Evolutionary conservation across 1,284 basidiomycete genomes (phyloP).

Genomic region (Leccinum fuscescens): DNA sequence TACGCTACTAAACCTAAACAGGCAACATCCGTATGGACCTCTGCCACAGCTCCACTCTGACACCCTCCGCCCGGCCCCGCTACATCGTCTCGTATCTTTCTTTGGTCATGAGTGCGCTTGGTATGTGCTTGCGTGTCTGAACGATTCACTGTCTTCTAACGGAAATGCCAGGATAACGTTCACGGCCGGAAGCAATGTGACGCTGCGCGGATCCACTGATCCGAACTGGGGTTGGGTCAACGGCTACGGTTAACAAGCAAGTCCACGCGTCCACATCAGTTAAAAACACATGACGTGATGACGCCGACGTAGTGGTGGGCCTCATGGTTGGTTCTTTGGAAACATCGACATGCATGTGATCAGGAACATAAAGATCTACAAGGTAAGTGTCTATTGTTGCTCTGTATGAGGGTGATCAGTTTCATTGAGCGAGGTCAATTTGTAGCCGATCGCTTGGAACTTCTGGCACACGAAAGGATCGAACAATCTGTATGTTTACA

Average conservation of each 20-base stretch:
- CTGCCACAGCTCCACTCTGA: no score
- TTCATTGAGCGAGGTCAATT: not conserved
- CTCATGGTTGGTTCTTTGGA: slow-evolving; percentile 15
- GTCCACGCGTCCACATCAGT: slow-evolving; percentile 9
- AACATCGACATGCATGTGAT: slow-evolving; percentile 55
- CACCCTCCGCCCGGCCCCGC: no score
- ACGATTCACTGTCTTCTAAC: not conserved
- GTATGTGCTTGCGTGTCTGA: slow-evolving; percentile 17
- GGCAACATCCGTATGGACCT: no score
- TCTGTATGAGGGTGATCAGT: not conserved
- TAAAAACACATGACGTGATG: not conserved
- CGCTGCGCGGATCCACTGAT: slow-evolving; percentile 51
- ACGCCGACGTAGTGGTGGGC: slow-evolving; percentile 41
- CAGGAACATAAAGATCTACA: slow-evolving; percentile 58
- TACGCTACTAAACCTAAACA: no score
- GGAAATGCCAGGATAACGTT: slow-evolving; percentile 44
- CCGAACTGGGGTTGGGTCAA: slow-evolving; percentile 63
- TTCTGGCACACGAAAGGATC: no score
- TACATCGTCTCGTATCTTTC: no score
- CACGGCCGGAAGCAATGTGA: slow-evolving; percentile 55
- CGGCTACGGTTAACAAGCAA: slow-evolving; percentile 54
- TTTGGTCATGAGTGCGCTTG: not conserved
- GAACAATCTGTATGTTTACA: no score
- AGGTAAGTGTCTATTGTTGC: slow-evolving; percentile 36
- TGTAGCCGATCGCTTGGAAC: no score